Percentiles rank a stretch among this genome's conserved stretches.
phyloP scores from a whole-genome alignment of 495 filamentous ascomycete species.

The Xylaria castorea region DNA sequence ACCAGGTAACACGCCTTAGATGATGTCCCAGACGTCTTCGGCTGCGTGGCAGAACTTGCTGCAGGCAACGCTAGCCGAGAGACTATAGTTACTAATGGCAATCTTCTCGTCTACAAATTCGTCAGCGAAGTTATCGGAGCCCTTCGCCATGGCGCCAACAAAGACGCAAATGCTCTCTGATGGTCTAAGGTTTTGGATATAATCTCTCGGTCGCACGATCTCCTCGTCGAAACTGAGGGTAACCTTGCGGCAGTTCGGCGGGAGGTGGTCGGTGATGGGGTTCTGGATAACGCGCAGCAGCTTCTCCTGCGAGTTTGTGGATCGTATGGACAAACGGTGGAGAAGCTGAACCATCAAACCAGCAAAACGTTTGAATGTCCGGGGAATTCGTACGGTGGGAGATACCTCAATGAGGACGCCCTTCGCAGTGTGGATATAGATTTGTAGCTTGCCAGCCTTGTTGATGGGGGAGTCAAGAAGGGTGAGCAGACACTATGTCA shows the following conservation, averaged over 20 bases:
- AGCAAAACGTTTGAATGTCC: constrained; percentile 98
- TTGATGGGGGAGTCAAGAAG: constrained; percentile 97
- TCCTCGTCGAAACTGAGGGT: constrained; percentile 91
- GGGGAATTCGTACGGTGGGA: constrained; percentile 92
- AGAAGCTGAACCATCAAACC: constrained; percentile 99
- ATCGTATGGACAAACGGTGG: constrained; percentile 93
- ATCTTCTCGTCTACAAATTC: constrained; percentile 94
- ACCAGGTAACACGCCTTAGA: constrained; percentile 56
- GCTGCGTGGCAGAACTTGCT: constrained; percentile 99
- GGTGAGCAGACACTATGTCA: constrained; percentile 87
- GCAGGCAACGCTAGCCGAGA: constrained; percentile 96
- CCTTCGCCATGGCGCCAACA: constrained; percentile 98
- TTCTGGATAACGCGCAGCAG: constrained; percentile 97
- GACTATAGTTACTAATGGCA: constrained; percentile 95
- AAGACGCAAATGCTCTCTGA: constrained; percentile 97
- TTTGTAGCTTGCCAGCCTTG: constrained; percentile 96
- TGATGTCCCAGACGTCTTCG: constrained; percentile 94
- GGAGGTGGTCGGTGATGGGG: constrained; percentile 94
- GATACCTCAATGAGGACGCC: constrained; percentile 97
- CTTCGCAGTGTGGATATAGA: constrained; percentile 97
- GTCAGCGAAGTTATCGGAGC: constrained; percentile 93
- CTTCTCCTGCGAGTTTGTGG: constrained; percentile 95
- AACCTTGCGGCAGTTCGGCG: constrained; percentile 95
- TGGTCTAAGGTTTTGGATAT: constrained; percentile 75
- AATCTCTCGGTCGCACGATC: constrained; percentile 86